Evolutionary conservation across 129 eudicot genomes (phyloP).

Genomic region (Flaveria robusta): DNA sequence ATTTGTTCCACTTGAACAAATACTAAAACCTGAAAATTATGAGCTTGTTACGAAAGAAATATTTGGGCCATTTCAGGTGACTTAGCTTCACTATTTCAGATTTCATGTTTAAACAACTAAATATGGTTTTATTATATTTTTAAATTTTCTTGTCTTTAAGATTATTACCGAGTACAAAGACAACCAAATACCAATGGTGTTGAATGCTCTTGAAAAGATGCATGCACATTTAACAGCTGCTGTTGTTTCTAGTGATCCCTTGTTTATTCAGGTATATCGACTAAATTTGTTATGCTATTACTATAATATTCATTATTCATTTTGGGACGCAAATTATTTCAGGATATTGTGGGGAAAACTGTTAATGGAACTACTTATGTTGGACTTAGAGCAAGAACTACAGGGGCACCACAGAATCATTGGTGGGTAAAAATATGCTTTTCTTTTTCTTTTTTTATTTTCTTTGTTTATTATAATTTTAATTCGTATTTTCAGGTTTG

Average conservation of each 20-base stretch:
- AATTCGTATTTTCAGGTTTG: conserved; percentile 53
- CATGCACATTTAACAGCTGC: conserved; percentile 98
- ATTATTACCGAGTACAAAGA: conserved; percentile 80
- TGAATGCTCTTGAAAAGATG: conserved; percentile 79
- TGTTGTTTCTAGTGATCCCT: conserved; percentile 80
- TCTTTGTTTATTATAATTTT: not conserved
- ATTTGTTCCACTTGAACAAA: conserved; percentile 81
- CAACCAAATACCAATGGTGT: conserved; percentile 67
- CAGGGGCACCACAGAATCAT: conserved; percentile 97
- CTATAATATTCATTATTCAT: not conserved
- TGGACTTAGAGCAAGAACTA: conserved; percentile 93
- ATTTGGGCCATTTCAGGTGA: conserved; percentile 94
- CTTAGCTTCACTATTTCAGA: not conserved
- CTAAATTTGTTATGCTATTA: not conserved
- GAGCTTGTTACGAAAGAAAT: conserved; percentile 84
- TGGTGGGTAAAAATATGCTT: conserved; percentile 42
- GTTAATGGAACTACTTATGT: conserved; percentile 95
- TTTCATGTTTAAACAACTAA: not conserved
- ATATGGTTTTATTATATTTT: not conserved
- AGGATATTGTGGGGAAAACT: conserved; percentile 76
- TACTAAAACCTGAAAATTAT: conserved; percentile 61
- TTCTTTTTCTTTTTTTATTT: not conserved
- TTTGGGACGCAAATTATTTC: conserved; percentile 20
- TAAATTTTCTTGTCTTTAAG: conserved; percentile 29
- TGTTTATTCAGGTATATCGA: conserved; percentile 69